Conservation (phyloP, 352 stramenopile genomes). For the Phytopythium helicoides region DNA sequence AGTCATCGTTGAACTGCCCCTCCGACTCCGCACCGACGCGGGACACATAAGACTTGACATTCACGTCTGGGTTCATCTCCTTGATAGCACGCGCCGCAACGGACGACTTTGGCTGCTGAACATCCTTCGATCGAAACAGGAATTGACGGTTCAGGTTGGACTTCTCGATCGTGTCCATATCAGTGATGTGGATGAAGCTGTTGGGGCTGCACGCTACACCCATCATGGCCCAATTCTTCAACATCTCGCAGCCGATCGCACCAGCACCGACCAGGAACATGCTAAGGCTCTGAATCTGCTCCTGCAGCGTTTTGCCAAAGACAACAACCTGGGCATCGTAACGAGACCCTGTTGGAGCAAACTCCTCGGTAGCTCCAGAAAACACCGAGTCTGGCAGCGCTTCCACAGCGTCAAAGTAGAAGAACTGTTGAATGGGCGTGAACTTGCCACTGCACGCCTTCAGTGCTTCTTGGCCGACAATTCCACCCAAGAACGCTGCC, state of each 20-base stretch:
- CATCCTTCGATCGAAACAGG: constrained; percentile 97
- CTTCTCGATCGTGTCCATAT: constrained; percentile 99
- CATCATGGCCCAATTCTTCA: constrained; percentile 99
- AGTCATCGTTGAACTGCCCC: constrained; percentile 97
- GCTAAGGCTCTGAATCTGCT: constrained; percentile 83
- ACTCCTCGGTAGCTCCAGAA: constrained; percentile 46
- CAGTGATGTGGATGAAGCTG: constrained; percentile 94
- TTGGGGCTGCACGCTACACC: constrained; percentile 89
- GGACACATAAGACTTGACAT: constrained; percentile 87
- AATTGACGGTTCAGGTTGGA: constrained; percentile 99
- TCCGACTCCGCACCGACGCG: constrained; percentile 94
- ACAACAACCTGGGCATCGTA: constrained; percentile 95
- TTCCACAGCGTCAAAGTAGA: constrained; percentile 99
- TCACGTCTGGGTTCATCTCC: constrained; percentile 96
- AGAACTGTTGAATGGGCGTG: constrained; percentile 98
- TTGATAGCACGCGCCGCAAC: constrained; percentile 91
- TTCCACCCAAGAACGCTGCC: constrained; percentile 95
- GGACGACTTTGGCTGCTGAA: constrained; percentile 95
- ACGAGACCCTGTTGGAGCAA: constrained; percentile 58
- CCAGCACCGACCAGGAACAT: constrained; percentile 98
- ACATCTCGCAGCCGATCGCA: constrained; percentile 99
- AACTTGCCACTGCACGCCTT: constrained; percentile 99
- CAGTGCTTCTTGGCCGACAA: constrained; percentile 97
- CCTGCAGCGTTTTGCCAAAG: constrained; percentile 80
- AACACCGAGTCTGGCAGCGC: constrained; percentile 89